phyloP scores from a whole-genome alignment of 345 rosid genomes.

The Salix dunnii region DNA sequence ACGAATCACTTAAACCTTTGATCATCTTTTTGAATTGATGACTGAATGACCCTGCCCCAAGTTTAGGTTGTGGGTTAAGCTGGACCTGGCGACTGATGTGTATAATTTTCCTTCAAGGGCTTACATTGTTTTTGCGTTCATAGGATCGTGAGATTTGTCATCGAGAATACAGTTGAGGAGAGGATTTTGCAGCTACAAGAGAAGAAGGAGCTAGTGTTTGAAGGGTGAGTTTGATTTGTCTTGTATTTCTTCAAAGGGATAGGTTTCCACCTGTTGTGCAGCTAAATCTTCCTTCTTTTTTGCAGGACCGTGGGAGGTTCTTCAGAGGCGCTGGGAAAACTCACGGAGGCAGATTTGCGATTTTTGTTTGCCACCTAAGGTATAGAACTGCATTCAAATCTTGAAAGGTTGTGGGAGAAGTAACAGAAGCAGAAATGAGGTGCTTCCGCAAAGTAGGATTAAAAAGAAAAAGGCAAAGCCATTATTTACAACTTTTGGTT shows the following conservation, averaged over 20 bases:
- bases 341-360: slow-evolving; percentile 73
- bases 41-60: too few species aligned
- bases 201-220: slow-evolving; percentile 92
- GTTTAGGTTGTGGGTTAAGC: too few species aligned
- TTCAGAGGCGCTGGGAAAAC: slow-evolving; percentile 70
- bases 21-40: too few species aligned
- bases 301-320: slow-evolving; percentile 89
- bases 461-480: too few species aligned
- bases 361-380: slow-evolving; percentile 55
- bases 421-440: not conserved
- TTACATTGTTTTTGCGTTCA: not conserved
- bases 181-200: slow-evolving; percentile 86
- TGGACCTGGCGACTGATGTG: too few species aligned
- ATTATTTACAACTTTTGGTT: too few species aligned
- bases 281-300: not conserved
- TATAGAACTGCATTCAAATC: not conserved
- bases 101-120: slow-evolving; percentile 4
- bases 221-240: slow-evolving; percentile 57
- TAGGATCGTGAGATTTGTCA: slow-evolving; percentile 82
- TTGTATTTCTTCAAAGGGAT: not conserved
- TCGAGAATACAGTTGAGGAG: slow-evolving; percentile 92
- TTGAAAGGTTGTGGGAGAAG: not conserved
- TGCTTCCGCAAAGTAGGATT: not conserved
- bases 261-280: too few species aligned
- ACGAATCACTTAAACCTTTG: too few species aligned